phyloP scores from a whole-genome alignment of 2,329 filamentous ascomycete genomes.

The Diaporthe caulivora region DNA sequence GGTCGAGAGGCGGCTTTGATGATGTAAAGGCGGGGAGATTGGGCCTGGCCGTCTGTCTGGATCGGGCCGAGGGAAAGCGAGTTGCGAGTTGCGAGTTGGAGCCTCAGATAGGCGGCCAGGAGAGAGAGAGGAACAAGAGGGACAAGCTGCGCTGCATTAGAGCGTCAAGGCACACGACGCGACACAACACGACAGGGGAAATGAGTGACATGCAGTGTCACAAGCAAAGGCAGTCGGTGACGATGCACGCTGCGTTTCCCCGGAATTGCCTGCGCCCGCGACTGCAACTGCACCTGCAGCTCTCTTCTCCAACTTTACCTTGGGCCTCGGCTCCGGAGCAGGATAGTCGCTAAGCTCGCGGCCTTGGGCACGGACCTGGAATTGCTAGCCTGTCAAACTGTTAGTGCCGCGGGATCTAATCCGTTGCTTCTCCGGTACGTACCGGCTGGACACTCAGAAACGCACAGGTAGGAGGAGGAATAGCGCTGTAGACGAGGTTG shows the following conservation, averaged over 20 bases:
- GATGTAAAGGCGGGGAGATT: neutral
- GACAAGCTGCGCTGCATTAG: neutral
- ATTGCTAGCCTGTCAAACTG: neutral
- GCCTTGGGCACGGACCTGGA: slow-evolving; percentile 15
- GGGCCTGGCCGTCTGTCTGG: slow-evolving; percentile 6
- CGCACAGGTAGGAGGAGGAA: no score
- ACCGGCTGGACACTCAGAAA: neutral
- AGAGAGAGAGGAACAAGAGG: neutral
- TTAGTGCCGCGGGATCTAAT: slow-evolving; percentile 1
- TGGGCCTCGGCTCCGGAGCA: slow-evolving; percentile 32
- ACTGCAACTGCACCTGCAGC: neutral
- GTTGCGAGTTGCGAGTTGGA: neutral
- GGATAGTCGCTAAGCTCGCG: neutral
- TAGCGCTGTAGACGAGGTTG: no score
- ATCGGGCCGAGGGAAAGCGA: neutral
- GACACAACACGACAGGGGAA: no score
- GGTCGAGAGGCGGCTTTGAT: neutral
- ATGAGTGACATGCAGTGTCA: slow-evolving; percentile 21
- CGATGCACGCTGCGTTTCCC: slow-evolving; percentile 46
- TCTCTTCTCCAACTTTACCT: slow-evolving; percentile 9
- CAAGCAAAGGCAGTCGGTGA: slow-evolving; percentile 27
- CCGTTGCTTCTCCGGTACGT: neutral
- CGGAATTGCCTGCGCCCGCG: slow-evolving; percentile 6
- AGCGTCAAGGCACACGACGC: slow-evolving; percentile 4
- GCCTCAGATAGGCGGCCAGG: neutral